Evolutionary conservation across 345 rosid genomes (phyloP), one percentile per base, ranked within the genome.

Genomic region (Melastoma malabathricum): DNA sequence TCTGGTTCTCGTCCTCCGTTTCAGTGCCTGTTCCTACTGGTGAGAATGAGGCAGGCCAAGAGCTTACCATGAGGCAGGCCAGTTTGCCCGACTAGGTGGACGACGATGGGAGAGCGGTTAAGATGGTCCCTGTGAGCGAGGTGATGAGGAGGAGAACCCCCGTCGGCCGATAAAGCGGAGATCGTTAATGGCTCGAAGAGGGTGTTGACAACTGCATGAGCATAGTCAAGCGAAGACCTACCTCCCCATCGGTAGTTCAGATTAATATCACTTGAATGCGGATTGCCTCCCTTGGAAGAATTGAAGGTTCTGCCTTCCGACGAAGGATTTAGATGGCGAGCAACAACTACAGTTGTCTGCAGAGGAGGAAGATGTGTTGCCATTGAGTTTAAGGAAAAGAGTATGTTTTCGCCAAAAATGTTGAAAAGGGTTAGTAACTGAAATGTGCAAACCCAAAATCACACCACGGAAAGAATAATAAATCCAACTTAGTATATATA

Each of bases 301-400:
- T 72, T 73, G 47, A 77, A 74, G 51, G 81, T 77, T 74, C 76
- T 90, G 58, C 89, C 89, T 51, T 72, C 96, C 2, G 98, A 90
- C 68, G 96, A 90, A 76, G 79, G 76, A 47, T 90, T 86, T 72
- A 84, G 93, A 70, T 90, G 98, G 96, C 96, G 19, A 71, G 75
- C 64, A 93, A 86, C 72, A 90, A 90, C 41, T 90, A 90, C 47
- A 90, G 63, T 60, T 67, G 77, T 15, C 50, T 60, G 59, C 96
- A 82, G 57, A 82, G 98, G 61, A 80, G 71, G n/a, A n/a, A n/a
- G n/a, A n/a, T n/a, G n/a, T n/a, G n/a, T n/a, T n/a, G n/a, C n/a
- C 56, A 57, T 80, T 41, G 98, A 90, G n/a, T n/a, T n/a, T n/a
- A n/a, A n/a, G n/a, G n/a, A n/a, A n/a, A n/a, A n/a, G n/a, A n/a